Percentiles rank a stretch among this genome's conserved stretches.
phyloP scores from a whole-genome alignment of 1,139 yeast species.

The Geotrichum aggregatum region DNA sequence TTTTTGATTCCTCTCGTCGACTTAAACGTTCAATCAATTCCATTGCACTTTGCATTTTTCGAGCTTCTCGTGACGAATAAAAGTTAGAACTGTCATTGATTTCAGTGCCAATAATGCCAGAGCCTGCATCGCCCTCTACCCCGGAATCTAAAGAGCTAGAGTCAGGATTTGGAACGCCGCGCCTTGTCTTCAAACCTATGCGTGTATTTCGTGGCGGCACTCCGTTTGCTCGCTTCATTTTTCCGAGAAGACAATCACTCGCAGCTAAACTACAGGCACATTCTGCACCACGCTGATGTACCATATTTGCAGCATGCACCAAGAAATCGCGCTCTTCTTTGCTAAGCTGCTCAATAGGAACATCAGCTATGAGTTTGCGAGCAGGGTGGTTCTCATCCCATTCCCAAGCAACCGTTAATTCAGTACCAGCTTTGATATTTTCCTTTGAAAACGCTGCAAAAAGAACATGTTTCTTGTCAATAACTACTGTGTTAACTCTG shows the following conservation, averaged over 20 bases:
- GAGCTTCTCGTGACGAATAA: constrained; percentile 32
- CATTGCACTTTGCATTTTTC: constrained; percentile 33
- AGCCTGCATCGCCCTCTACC: constrained; percentile 12
- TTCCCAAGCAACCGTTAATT: constrained; percentile 77
- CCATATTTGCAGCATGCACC: constrained; percentile 25
- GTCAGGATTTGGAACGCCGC: constrained; percentile 15
- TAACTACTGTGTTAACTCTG: constrained; percentile 51
- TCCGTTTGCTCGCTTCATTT: constrained; percentile 28
- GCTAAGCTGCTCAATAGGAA: constrained; percentile 37
- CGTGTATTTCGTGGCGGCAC: constrained; percentile 21
- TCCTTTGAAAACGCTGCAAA: constrained; percentile 58
- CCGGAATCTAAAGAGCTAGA: constrained; percentile 11
- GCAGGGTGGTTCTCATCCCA: constrained; percentile 85
- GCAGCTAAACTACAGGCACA: constrained; percentile 55
- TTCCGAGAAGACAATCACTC: constrained; percentile 29
- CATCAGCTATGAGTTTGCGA: constrained; percentile 46
- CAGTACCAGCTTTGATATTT: constrained; percentile 57
- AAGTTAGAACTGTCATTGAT: constrained; percentile 16
- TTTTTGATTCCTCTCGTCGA: constrained; percentile 20
- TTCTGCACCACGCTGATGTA: constrained; percentile 52
- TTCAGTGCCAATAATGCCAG: constrained; percentile 18
- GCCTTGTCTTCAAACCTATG: constrained; percentile 22
- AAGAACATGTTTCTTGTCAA: constrained; percentile 46
- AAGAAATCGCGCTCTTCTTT: constrained; percentile 30
- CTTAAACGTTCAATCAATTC: constrained; percentile 30